Base-by-base conservation (phyloP, 768 basidiomycete genomes). In the Hortiboletus campestris region DNA sequence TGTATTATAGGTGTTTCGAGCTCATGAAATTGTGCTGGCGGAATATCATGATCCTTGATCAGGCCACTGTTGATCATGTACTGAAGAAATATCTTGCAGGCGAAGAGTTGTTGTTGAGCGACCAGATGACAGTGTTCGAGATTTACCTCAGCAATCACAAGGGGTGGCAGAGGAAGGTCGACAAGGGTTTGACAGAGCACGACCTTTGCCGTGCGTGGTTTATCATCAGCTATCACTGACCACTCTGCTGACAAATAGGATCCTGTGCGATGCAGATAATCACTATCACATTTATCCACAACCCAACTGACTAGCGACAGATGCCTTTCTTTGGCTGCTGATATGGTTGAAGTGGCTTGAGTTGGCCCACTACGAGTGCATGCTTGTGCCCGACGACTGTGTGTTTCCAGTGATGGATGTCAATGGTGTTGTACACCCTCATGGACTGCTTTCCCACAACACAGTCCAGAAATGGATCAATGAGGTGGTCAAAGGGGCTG, bases 231-330 rank as follows among this genome's bases (percentile, higher is more conserved):
- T 11, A 14, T 11, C 10, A 19, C 43, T n/a, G 43, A n/a, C 16
- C 19, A 48, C 38, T 32, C 31, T 12, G 31, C 31, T 32, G 11
- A 32, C 9, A 8, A 10, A 32, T 11, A 32, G 31, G 11, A 32
- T 32, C 9, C 31, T 8, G 9, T 2, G 6, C 6, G 9, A n/a
- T n/a, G 40, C 17, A 68, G 51, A 70, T 63, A 69, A 73, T 32
- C 59, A 51, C 6, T 76, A 75, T 48, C 41, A 73, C n/a, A 74
- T 77, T 16, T 76, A 73, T 57, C 62, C 62, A 42, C 55, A 68
- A 51, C 68, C 70, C 31, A 65, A 74, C 38, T 56, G 69, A 4
- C 63, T 58, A 2, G 68, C 63, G n/a, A 62, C 67, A 1, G 67
- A 74, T 52, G 63, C 71, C 63, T 67, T 62, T 46, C 53, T 59